Base-by-base conservation (phyloP, 768 basidiomycete genomes). In the Pleurotus sapidus region DNA sequence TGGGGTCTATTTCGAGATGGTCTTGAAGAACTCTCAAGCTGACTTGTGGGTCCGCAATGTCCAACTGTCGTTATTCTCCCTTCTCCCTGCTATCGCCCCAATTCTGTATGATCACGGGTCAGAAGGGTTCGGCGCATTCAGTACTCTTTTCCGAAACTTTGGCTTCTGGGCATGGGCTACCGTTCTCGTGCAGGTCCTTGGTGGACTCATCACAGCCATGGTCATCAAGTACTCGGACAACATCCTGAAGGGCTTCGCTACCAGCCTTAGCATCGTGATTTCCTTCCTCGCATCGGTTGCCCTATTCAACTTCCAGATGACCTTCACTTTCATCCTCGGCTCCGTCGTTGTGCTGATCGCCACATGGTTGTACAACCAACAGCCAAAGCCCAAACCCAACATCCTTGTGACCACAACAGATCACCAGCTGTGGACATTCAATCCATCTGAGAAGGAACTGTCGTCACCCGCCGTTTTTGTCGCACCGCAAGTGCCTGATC, bases 1-100 rank as follows among this genome's bases (percentile, higher is more conserved):
- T 0, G 95, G 95, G 5, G 95, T 98, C 24, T 98, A 98, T 74
- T 98, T 98, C 63, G 96, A 98, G 75, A 95, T 96, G 90, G 94
- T 95, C 37, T 77, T 95, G 62, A 98, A 96, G 76, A 88, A 89
- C 63, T 90, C 91, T 2, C 87, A 87, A 63, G 81, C 87, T 3
- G 93, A 97, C 72, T 79, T 98, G 9, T 98, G 96, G 96, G 87
- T 96, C 57, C 90, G 96, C 67, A 98, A 98, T 70, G 89, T 96
- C 59, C 96, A 98, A 70, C 82, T 98, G 14, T 95, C 93, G 20
- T 80, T 95, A 55, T 98, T 98, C 77, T 95, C 93, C 49, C 80
- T 98, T 43, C 79, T 96, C 20, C 96, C 96, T 2, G 94, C 95
- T 3, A 70, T 94, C 48, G 75, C 88, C 2, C 93, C 95, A 25